A percentile compares a stretch with the other conserved stretches of the same genome.
Conservation (phyloP, 2,329 filamentous ascomycete genomes). For the Talaromyces sp. region DNA sequence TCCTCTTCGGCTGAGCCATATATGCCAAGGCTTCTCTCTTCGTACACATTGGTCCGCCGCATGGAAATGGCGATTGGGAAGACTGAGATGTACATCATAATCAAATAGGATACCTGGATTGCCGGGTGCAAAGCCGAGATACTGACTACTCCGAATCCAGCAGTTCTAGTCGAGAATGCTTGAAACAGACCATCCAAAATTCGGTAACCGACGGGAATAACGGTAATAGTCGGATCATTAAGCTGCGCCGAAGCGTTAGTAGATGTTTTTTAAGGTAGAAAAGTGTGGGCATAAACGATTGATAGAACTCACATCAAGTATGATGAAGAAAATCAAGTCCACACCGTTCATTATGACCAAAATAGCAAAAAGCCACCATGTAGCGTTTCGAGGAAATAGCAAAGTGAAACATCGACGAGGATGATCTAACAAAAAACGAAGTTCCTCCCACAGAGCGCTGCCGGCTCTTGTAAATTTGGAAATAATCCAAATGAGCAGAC, state of each 20-base stretch:
- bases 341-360: slow-evolving; percentile 74
- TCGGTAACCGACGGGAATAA: slow-evolving; percentile 65
- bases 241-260: slow-evolving; percentile 48
- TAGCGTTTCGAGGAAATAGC: slow-evolving; percentile 81
- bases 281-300: not conserved
- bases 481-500: slow-evolving; percentile 81
- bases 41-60: slow-evolving; percentile 91
- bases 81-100: slow-evolving; percentile 99
- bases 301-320: slow-evolving; percentile 67
- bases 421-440: slow-evolving; percentile 86
- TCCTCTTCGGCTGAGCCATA: slow-evolving; percentile 63
- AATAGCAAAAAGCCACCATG: slow-evolving; percentile 93
- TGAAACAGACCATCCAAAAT: slow-evolving; percentile 87
- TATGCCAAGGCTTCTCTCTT: slow-evolving; percentile 64
- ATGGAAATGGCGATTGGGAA: slow-evolving; percentile 96
- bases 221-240: slow-evolving; percentile 62
- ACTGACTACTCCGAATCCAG: slow-evolving; percentile 79
- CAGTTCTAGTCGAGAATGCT: slow-evolving; percentile 81
- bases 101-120: slow-evolving; percentile 86
- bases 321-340: slow-evolving; percentile 85
- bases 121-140: slow-evolving; percentile 76
- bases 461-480: slow-evolving; percentile 61
- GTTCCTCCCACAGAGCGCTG: slow-evolving; percentile 78
- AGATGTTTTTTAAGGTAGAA: not conserved
- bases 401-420: slow-evolving; percentile 94